Conservation (phyloP, 2,329 filamentous ascomycete species). For the Fusarium bulbicola region DNA sequence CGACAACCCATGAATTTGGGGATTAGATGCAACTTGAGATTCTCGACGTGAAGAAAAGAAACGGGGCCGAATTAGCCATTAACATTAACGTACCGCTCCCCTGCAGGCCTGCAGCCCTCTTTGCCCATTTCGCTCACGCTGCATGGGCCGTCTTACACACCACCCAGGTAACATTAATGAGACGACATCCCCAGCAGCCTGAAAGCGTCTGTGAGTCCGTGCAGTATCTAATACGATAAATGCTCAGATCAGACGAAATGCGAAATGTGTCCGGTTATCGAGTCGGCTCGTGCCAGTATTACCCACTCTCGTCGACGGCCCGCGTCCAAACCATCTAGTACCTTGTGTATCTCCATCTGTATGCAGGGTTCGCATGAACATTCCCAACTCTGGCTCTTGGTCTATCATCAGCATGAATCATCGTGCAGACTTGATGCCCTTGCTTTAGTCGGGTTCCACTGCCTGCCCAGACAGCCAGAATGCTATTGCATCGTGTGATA, state of each 20-base stretch:
- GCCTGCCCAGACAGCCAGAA: not conserved
- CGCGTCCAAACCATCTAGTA: constrained; percentile 1
- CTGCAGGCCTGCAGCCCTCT: not conserved
- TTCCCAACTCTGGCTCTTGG: constrained; percentile 15
- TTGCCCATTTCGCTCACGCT: not conserved
- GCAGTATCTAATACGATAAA: constrained; percentile 5
- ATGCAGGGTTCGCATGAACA: constrained; percentile 27
- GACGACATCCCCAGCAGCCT: not conserved
- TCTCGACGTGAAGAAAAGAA: constrained; percentile 7
- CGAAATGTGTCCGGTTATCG: constrained; percentile 20
- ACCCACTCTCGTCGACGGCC: constrained; percentile 10
- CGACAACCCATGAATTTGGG: constrained; percentile 8
- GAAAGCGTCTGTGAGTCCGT: not conserved
- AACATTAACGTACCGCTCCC: not conserved
- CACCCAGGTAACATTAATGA: constrained; percentile 12
- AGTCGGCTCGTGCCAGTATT: constrained; percentile 14
- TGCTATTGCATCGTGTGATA: not conserved
- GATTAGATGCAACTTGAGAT: constrained; percentile 6
- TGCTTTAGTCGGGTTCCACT: not conserved
- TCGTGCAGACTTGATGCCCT: constrained; percentile 5
- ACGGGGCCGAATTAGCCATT: constrained; percentile 9
- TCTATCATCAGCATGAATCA: constrained; percentile 7
- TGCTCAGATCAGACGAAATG: constrained; percentile 8
- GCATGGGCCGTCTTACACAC: constrained; percentile 8
- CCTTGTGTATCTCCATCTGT: not conserved